phyloP scores from a whole-genome alignment of 202 grass and related monocot species.

The Miscanthus sacchariflorus region DNA sequence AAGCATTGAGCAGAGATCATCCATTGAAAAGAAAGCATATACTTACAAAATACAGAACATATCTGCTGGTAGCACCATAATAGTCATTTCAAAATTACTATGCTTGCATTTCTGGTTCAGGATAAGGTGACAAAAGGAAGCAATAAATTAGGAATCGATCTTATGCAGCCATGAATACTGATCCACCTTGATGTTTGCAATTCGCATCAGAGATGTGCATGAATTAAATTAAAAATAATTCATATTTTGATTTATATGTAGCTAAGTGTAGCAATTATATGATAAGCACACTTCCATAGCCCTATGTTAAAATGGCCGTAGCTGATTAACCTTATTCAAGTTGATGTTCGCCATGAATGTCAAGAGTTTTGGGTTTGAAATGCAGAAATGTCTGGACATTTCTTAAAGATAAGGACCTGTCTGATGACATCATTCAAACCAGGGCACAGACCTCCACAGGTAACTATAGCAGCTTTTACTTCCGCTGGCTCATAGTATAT shows the following conservation, averaged over 20 bases:
- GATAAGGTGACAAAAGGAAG: neutral
- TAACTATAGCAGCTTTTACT: slow-evolving; percentile 36
- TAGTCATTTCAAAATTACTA: neutral
- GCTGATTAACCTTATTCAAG: slow-evolving; percentile 12
- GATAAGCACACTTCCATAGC: neutral
- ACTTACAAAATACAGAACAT: slow-evolving; percentile 23
- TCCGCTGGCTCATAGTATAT: slow-evolving; percentile 29
- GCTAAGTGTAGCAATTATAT: slow-evolving; percentile 12
- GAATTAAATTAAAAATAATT: neutral
- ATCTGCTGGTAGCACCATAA: neutral
- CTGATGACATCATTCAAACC: slow-evolving; percentile 41
- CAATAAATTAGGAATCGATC: neutral
- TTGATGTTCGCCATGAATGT: slow-evolving; percentile 5
- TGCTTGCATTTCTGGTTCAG: neutral
- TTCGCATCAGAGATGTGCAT: slow-evolving; percentile 9
- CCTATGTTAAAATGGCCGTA: neutral
- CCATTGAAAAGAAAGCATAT: neutral
- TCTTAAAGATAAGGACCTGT: slow-evolving; percentile 23
- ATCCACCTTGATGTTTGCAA: neutral
- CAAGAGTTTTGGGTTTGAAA: neutral
- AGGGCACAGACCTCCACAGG: slow-evolving; percentile 30
- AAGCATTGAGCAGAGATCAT: neutral
- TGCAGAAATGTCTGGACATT: slow-evolving; percentile 4
- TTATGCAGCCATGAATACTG: slow-evolving; percentile 15
- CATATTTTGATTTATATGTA: neutral